Evolutionary conservation across 768 basidiomycete genomes (phyloP).

Genomic region (Leccinum longicurvipes): DNA sequence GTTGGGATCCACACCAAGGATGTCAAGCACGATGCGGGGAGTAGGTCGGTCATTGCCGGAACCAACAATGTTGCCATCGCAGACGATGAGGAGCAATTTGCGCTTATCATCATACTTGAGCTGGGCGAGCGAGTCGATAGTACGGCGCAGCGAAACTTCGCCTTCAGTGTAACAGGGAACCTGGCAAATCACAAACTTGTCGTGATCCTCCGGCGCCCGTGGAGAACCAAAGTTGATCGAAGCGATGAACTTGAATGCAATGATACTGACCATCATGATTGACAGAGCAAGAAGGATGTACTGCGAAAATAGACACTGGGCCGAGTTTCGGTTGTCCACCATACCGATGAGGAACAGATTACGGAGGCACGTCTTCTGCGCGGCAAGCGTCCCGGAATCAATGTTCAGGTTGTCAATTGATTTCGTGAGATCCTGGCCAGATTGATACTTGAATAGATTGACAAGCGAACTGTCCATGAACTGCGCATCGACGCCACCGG

Average conservation of each 20-base stretch:
- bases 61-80: conserved; percentile 98
- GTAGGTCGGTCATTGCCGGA: conserved; percentile 96
- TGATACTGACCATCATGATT: conserved; percentile 88
- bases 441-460: conserved; percentile 69
- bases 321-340: conserved; percentile 87
- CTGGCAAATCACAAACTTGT: conserved; percentile 97
- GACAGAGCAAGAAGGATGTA: conserved; percentile 90
- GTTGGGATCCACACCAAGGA: conserved; percentile 91
- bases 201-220: conserved; percentile 89
- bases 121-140: conserved; percentile 91
- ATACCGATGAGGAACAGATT: conserved; percentile 92
- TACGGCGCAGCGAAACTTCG: conserved; percentile 74
- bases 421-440: conserved; percentile 83
- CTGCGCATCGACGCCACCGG: conserved; percentile 40
- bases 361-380: conserved; percentile 85
- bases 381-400: conserved; percentile 52
- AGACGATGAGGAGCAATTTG: conserved; percentile 88
- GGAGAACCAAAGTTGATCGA: conserved; percentile 79
- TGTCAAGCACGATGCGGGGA: conserved; percentile 93
- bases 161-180: conserved; percentile 99
- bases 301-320: conserved; percentile 87
- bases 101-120: conserved; percentile 99
- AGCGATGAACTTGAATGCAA: conserved; percentile 94
- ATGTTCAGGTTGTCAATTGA: conserved; percentile 59
- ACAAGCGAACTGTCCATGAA: conserved; percentile 76